Percentiles rank a stretch among this genome's conserved stretches.
These are phyloP conservation scores for Ganoderma boninense DNA, from an alignment of 1,284 basidiomycete species.

Conservation along the genomic window DNA sequence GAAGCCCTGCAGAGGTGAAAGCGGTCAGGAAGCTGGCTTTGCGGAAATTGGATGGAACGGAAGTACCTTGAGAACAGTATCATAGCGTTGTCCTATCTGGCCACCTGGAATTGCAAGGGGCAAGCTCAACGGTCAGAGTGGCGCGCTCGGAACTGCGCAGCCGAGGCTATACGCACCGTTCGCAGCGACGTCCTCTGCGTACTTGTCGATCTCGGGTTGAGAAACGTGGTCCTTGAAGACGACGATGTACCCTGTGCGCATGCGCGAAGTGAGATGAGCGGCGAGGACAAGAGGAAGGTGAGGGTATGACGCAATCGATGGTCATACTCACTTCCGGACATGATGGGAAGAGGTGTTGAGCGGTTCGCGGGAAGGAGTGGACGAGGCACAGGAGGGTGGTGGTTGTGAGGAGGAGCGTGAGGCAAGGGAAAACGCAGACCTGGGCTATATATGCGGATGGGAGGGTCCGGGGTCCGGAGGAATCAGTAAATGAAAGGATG, in stretches of 20 bases:
- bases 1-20: constrained; percentile 54
- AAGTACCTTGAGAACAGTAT: constrained; percentile 44
- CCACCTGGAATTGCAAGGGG: constrained; percentile 47
- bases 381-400: not conserved
- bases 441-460: constrained; percentile 8
- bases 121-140: not conserved
- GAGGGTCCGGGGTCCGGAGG: constrained; percentile 1
- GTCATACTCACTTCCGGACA: constrained; percentile 37
- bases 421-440: not conserved
- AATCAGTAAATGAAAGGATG: not conserved
- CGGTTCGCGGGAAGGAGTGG: not conserved
- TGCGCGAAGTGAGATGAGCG: constrained; percentile 3
- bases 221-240: constrained; percentile 62
- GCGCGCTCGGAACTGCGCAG: not conserved
- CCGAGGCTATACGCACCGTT: constrained; percentile 44
- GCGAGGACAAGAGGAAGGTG: not conserved
- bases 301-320: constrained; percentile 5
- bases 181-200: constrained; percentile 47
- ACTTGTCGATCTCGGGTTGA: constrained; percentile 53
- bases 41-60: not conserved
- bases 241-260: constrained; percentile 57
- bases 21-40: not conserved
- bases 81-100: constrained; percentile 50
- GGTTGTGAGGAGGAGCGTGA: not conserved
- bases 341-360: constrained; percentile 17